These are phyloP conservation scores for Ophiocordyceps robertsii DNA, from an alignment of 2,329 filamentous ascomycete species.

Conservation along the genomic window DNA sequence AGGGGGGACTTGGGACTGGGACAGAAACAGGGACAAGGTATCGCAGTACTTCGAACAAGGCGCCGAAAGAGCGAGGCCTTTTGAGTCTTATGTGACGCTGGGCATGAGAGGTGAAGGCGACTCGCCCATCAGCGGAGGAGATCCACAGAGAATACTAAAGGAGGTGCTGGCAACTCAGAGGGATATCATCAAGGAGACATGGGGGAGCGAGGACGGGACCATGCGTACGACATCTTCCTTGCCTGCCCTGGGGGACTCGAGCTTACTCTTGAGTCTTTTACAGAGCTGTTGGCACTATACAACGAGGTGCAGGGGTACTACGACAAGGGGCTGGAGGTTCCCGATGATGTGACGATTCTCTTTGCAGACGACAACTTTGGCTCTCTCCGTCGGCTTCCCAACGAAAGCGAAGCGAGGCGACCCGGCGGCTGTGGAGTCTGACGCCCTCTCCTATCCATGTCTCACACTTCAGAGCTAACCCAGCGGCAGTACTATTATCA, in stretches of 20 bases:
- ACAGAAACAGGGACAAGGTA: slow-evolving; percentile 39
- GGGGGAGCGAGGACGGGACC: slow-evolving; percentile 28
- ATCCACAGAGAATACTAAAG: slow-evolving; percentile 36
- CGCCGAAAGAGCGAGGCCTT: slow-evolving; percentile 35
- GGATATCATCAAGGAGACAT: slow-evolving; percentile 35
- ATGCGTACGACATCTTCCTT: slow-evolving; percentile 20
- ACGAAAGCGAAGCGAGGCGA: slow-evolving; percentile 34
- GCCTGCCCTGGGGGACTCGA: too few species aligned
- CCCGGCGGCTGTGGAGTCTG: slow-evolving; percentile 42
- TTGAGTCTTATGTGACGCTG: slow-evolving; percentile 45
- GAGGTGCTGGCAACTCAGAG: slow-evolving; percentile 42
- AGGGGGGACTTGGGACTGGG: slow-evolving; percentile 46
- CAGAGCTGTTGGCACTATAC: slow-evolving; percentile 50
- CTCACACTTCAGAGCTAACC: not conserved
- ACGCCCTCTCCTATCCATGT: slow-evolving; percentile 2
- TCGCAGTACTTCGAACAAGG: slow-evolving; percentile 44
- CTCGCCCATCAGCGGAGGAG: slow-evolving; percentile 32
- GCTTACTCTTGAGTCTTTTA: not conserved
- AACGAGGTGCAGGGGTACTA: slow-evolving; percentile 53
- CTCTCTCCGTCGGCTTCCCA: slow-evolving; percentile 42
- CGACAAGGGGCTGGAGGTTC: slow-evolving; percentile 42
- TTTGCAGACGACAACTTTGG: slow-evolving; percentile 53
- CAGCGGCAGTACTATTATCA: slow-evolving; percentile 31
- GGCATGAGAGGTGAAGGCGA: slow-evolving; percentile 49
- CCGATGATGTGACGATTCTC: slow-evolving; percentile 47